Base-by-base conservation (phyloP, 257 asterid species). In the Penstemon davidsonii region DNA sequence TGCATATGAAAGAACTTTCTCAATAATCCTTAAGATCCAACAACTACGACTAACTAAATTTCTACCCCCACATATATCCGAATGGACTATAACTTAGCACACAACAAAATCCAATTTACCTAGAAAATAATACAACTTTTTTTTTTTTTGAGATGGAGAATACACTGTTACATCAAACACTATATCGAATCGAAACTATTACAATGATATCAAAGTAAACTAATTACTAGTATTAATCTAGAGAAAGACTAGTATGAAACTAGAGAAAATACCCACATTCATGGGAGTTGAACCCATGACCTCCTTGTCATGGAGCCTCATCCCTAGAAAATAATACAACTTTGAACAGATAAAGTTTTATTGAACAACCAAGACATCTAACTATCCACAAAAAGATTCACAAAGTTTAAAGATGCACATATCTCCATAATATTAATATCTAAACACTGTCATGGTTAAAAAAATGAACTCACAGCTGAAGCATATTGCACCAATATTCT, bases 401-500 rank as follows among this genome's bases (percentile, higher is more conserved):
- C 60, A 10, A 33, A 11, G 5, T 18, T 18, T 4, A 43, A 43
- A 19, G 36, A 60, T 12, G 9, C 49, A 59, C 8, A 39, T 7
- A 57, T 25, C 2, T 42, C 4, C 46, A 59, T 12, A 59, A 7
- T 4, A 7, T 7, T n/a, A 10, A 42, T 59, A 64, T 52, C 33
- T 12, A 58, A 64, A 62, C 25, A 67, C 64, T 49, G 60, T 56
- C 33, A 25, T 2, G 33, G 33, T 25, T 25, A 25, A 25, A 2
- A 62, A 51, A 67, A 67, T 54, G 43, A 75, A 76, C 96, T 86
- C 82, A 94, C 99, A 15, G 96, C 99, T 13, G 99, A 91, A 71
- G 99, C 96, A 83, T 91, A 94, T 73, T 91, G 89, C 73, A 81
- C 98, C 83, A 94, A 71, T 62, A 80, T 85, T 73, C 64, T 81